Evolutionary conservation across 2,329 filamentous ascomycete species (phyloP), one percentile per base, ranked within the genome.

Genomic region (Neoscytalidium dimidiatum): DNA sequence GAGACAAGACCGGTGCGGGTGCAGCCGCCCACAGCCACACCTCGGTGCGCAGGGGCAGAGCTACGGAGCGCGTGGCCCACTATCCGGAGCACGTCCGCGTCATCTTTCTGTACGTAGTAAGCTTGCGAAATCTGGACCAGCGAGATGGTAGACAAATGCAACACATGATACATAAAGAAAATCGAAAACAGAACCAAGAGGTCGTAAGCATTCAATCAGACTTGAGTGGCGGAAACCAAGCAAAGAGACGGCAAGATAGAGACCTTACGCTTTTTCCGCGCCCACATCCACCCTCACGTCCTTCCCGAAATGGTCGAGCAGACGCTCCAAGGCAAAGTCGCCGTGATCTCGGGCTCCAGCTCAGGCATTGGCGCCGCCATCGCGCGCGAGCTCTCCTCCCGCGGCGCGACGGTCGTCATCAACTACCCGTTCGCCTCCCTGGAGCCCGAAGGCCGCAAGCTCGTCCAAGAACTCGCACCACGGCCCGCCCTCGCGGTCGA

Each of bases 281-380:
- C 35, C 21, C 38, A 17, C 14, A 11, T 17, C n/a, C 26, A 14
- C 11, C 33, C 23, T 8, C 14, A 17, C 38, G 17, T 9, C 41
- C 17, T 62, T 46, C 21, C 38, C 26, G 53, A 66, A 65, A 41
- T 64, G 62, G 28, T 44, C 48, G 62, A 57, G 17, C 49, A 53
- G 41, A 64, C 62, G 3, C 66, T 71, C 2, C 8, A 46, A 0
- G 68, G 67, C 7, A 73, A 70, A 57, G 70, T 75, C 6, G 79
- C 79, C 46, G 76, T 82, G 38, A 75, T 83, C 3, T 82, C 79
- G 1, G 81, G 81, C 5, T 77, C 74, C 17, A 77, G 75, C 14
- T 72, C 79, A 35, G 80, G 81, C n/a, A 81, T 84, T 7, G 81
- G 82, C 26, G 73, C 73, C 31, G 76, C 72, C 21, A 80, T 83